phyloP scores from a whole-genome alignment of 169 alveolate species.

The Plasmodium vivax region DNA sequence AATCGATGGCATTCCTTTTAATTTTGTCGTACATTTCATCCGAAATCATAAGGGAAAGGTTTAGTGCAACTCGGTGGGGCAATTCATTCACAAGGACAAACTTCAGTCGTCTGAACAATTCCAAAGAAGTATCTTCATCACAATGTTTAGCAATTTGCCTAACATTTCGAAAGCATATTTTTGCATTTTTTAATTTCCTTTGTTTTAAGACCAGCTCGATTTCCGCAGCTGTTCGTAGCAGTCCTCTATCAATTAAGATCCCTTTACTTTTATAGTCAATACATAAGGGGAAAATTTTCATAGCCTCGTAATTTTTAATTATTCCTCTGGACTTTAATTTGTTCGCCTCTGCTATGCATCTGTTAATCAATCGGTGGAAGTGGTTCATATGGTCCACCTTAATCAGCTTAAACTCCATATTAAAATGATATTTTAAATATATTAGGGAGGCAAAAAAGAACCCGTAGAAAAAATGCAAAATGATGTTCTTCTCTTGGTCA shows the following conservation, averaged over 20 bases:
- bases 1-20: not conserved
- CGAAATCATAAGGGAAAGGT: not conserved
- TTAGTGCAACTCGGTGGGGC: constrained; percentile 25
- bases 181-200: constrained; percentile 17
- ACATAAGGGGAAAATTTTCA: constrained; percentile 39
- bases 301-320: constrained; percentile 29
- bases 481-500: constrained; percentile 25
- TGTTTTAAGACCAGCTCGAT: not conserved
- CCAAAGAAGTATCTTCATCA: constrained; percentile 40
- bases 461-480: constrained; percentile 50
- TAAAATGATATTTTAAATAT: constrained; percentile 49
- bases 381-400: constrained; percentile 24
- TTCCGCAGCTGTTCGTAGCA: constrained; percentile 21
- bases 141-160: constrained; percentile 33
- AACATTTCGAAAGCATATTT: constrained; percentile 8
- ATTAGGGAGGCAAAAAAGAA: constrained; percentile 36
- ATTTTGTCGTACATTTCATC: constrained; percentile 41
- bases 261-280: constrained; percentile 33
- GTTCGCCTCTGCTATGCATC: not conserved
- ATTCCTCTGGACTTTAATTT: constrained; percentile 31
- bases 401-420: constrained; percentile 43
- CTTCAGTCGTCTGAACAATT: constrained; percentile 12
- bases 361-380: constrained; percentile 9
- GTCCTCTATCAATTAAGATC: constrained; percentile 14
- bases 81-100: constrained; percentile 33